phyloP scores from a whole-genome alignment of 83 land plant species.

The Diphasiastrum complanatum region DNA sequence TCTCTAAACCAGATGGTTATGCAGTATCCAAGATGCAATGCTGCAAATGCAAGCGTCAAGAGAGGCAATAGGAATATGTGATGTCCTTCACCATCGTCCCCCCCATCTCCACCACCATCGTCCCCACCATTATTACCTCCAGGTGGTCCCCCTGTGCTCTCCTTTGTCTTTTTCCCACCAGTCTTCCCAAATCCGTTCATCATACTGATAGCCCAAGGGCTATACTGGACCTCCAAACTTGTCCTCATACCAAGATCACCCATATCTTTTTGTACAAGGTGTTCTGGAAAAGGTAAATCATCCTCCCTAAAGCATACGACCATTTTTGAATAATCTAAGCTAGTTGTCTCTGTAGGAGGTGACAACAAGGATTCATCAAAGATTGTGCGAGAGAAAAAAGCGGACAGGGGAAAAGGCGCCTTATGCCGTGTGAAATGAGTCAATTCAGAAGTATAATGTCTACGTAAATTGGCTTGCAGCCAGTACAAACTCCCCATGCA shows the following conservation, averaged over 20 bases:
- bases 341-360: constrained; percentile 9
- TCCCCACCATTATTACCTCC: constrained; percentile 36
- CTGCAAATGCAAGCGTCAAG: constrained; percentile 44
- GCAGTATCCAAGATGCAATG: constrained; percentile 46
- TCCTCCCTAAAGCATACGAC: constrained; percentile 37
- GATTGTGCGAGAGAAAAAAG: too few relatives aligned
- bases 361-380: not conserved
- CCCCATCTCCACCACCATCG: constrained; percentile 34
- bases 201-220: constrained; percentile 42
- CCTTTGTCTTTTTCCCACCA: constrained; percentile 17
- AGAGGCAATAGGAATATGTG: constrained; percentile 34
- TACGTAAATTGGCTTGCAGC: too few relatives aligned
- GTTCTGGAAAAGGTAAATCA: constrained; percentile 30
- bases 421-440: too few relatives aligned
- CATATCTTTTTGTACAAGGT: constrained; percentile 22
- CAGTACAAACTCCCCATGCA: too few relatives aligned
- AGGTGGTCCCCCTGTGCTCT: constrained; percentile 32
- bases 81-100: constrained; percentile 31
- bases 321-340: not conserved
- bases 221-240: constrained; percentile 28
- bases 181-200: constrained; percentile 29
- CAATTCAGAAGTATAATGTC: too few relatives aligned
- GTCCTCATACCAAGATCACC: constrained; percentile 23
- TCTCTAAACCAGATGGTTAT: constrained; percentile 46
- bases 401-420: too few relatives aligned